Evolutionary conservation across 2,329 filamentous ascomycete genomes (phyloP).

Genomic region (Alternaria metachromatica): DNA sequence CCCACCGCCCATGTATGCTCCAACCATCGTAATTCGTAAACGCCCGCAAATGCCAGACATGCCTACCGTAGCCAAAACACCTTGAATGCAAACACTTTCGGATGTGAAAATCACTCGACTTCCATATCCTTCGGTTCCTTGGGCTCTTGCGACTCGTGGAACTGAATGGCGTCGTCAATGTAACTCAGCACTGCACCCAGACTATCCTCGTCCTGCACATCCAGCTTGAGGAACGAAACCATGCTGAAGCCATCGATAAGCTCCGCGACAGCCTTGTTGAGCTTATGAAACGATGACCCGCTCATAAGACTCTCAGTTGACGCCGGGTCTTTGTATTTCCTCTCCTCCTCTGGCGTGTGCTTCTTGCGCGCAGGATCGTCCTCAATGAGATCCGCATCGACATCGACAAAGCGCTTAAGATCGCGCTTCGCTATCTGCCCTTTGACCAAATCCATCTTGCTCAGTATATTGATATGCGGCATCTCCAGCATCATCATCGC

Average conservation of each 20-base stretch:
- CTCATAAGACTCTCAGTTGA: slow-evolving; percentile 76
- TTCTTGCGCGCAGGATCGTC: slow-evolving; percentile 69
- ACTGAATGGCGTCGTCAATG: slow-evolving; percentile 94
- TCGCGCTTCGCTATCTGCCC: slow-evolving; percentile 87
- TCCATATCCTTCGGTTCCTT: slow-evolving; percentile 69
- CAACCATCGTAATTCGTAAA: not conserved
- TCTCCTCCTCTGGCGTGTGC: slow-evolving; percentile 55
- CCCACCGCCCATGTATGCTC: not conserved
- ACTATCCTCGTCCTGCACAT: slow-evolving; percentile 91
- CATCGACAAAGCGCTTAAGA: slow-evolving; percentile 86
- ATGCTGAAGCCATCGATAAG: slow-evolving; percentile 98
- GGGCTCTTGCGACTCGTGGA: slow-evolving; percentile 90
- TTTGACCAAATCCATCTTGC: slow-evolving; percentile 97
- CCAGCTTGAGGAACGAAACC: slow-evolving; percentile 91
- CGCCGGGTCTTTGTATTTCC: slow-evolving; percentile 65
- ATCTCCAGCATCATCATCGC: slow-evolving; percentile 99
- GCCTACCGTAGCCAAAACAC: slow-evolving; percentile 4
- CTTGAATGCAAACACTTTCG: slow-evolving; percentile 3
- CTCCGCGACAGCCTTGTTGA: slow-evolving; percentile 87
- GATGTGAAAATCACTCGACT: not conserved
- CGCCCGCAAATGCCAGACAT: slow-evolving; percentile 1
- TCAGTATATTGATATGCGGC: slow-evolving; percentile 93
- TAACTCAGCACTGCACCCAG: slow-evolving; percentile 84
- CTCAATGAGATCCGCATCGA: slow-evolving; percentile 81
- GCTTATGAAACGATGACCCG: slow-evolving; percentile 78